phyloP scores from a whole-genome alignment of 2,329 filamentous ascomycete species.

The Cytospora paraplurivora region DNA sequence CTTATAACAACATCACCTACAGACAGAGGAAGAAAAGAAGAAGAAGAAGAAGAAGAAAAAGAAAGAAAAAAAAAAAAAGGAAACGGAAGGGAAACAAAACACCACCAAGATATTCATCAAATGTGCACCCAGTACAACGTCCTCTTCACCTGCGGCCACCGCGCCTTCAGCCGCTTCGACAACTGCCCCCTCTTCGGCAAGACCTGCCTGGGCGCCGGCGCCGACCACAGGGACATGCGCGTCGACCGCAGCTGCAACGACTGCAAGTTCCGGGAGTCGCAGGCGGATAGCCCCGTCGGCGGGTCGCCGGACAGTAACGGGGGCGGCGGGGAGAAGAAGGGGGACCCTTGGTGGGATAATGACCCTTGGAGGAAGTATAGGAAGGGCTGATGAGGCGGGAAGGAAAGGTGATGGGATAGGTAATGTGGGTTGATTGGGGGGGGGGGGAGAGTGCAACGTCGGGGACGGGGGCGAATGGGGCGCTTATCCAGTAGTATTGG shows the following conservation, averaged over 20 bases:
- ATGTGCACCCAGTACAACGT: conserved; percentile 35
- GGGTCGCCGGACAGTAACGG: conserved; percentile 26
- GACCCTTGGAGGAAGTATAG: conserved; percentile 31
- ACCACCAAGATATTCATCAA: background rate
- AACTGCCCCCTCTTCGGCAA: conserved; percentile 33
- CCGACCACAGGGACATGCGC: conserved; percentile 30
- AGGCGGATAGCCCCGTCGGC: conserved; percentile 8
- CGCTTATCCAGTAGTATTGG: background rate
- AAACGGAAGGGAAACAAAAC: background rate
- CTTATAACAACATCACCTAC: background rate
- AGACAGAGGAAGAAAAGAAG: background rate
- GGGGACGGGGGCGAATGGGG: no score
- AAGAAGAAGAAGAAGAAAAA: background rate
- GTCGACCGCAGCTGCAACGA: conserved; percentile 31
- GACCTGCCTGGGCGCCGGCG: conserved; percentile 33
- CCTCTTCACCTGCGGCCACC: conserved; percentile 34
- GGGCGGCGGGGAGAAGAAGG: conserved; percentile 6
- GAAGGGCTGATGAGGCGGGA: conserved; percentile 7
- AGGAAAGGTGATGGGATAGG: background rate
- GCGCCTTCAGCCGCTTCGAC: conserved; percentile 33
- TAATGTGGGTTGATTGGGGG: background rate
- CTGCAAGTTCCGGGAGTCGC: conserved; percentile 29
- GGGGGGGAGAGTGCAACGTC: no score
- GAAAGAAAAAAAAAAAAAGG: background rate
- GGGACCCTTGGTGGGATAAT: conserved; percentile 30